Percentiles rank a stretch among this genome's conserved stretches.
phyloP scores from a whole-genome alignment of 495 filamentous ascomycete species.

The Penicillium cosmopolitanum region DNA sequence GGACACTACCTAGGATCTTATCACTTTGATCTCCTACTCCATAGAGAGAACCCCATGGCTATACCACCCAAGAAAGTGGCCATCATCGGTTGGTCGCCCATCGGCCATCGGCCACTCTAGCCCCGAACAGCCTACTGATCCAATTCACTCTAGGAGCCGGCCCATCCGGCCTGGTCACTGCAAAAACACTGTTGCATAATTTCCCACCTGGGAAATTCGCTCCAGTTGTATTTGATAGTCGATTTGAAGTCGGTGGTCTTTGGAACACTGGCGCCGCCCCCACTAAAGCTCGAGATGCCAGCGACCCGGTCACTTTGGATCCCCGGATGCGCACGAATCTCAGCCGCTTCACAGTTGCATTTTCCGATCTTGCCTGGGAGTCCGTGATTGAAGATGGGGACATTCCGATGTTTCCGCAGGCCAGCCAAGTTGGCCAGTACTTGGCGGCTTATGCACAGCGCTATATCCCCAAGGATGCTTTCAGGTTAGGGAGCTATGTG shows the following conservation, averaged over 20 bases:
- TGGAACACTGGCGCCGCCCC: slow-evolving; percentile 51
- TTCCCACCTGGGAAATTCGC: slow-evolving; percentile 59
- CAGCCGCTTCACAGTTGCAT: slow-evolving; percentile 75
- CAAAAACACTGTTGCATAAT: slow-evolving; percentile 74
- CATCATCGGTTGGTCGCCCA: slow-evolving; percentile 60
- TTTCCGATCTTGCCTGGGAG: slow-evolving; percentile 78
- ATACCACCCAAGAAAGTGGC: slow-evolving; percentile 62
- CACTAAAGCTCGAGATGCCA: slow-evolving; percentile 36
- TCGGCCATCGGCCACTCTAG: not conserved
- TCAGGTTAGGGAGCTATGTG: slow-evolving; percentile 60
- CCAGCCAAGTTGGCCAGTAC: slow-evolving; percentile 77
- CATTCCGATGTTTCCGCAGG: slow-evolving; percentile 68
- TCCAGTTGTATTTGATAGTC: slow-evolving; percentile 72
- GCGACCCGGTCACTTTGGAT: slow-evolving; percentile 50
- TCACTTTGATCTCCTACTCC: too few relatives aligned
- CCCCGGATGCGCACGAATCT: slow-evolving; percentile 79
- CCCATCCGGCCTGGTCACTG: slow-evolving; percentile 78
- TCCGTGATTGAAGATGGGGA: slow-evolving; percentile 40
- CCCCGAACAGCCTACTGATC: slow-evolving; percentile 2
- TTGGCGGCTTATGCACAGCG: slow-evolving; percentile 61
- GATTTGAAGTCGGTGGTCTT: slow-evolving; percentile 70
- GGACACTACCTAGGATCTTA: too few relatives aligned
- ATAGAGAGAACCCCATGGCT: not conserved
- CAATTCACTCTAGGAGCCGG: slow-evolving; percentile 63
- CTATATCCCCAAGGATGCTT: slow-evolving; percentile 54